A percentile compares a stretch with the other conserved stretches of the same genome.
Conservation (phyloP, 169 alveolate species). For the Plasmodium coatneyi region DNA sequence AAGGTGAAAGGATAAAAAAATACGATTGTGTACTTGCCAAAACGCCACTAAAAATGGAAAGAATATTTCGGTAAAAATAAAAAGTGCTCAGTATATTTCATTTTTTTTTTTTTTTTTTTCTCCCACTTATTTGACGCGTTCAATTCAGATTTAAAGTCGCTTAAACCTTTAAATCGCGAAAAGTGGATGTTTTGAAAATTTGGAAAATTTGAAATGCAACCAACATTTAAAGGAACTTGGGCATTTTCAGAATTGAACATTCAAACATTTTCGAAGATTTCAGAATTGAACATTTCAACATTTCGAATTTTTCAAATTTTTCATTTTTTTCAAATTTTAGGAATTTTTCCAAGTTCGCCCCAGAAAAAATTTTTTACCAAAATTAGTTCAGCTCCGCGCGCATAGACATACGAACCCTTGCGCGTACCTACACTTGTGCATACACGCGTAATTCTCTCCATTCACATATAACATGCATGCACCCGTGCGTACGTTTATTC, state of each 20-base stretch:
- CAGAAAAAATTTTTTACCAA: not conserved
- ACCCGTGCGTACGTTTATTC: not conserved
- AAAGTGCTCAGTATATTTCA: not conserved
- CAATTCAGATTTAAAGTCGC: not conserved
- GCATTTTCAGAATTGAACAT: not conserved
- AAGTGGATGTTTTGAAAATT: not conserved
- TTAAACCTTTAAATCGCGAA: not conserved
- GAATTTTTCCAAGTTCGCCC: not conserved
- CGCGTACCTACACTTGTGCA: not conserved
- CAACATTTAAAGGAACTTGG: not conserved
- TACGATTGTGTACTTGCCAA: not conserved
- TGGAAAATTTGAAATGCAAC: not conserved
- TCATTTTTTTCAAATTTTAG: not conserved
- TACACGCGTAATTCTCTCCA: not conserved
- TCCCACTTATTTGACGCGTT: not conserved
- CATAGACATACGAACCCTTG: not conserved
- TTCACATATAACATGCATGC: constrained; percentile 1
- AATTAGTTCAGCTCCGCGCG: not conserved
- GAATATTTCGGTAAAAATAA: not conserved
- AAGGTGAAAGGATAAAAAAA: not conserved
- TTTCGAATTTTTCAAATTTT: not conserved
- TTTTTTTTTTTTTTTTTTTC: not conserved
- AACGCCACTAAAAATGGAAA: not conserved
- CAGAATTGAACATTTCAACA: not conserved
- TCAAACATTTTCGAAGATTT: not conserved